Evolutionary conservation across 345 rosid genomes (phyloP).

Genomic region (Linum lewisii): DNA sequence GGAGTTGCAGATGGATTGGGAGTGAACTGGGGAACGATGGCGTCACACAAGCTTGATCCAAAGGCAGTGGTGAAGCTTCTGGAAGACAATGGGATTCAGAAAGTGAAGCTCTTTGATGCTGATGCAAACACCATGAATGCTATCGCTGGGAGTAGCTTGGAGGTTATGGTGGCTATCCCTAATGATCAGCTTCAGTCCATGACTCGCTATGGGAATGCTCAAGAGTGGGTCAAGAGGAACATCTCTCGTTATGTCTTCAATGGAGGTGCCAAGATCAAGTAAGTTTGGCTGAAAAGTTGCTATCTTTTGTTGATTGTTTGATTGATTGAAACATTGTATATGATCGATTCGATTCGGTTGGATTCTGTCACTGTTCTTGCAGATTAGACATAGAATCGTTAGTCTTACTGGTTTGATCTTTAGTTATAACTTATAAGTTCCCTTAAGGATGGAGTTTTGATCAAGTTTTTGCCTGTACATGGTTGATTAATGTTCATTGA

Average conservation of each 20-base stretch:
- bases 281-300: background rate
- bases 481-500: no score
- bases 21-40: conserved; percentile 40
- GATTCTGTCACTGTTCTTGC: no score
- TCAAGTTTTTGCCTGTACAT: no score
- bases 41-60: conserved; percentile 28
- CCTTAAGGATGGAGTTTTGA: no score
- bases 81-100: conserved; percentile 30
- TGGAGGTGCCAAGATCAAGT: conserved; percentile 25
- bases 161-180: conserved; percentile 37
- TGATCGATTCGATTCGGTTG: no score
- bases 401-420: no score
- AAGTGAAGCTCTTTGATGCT: conserved; percentile 35
- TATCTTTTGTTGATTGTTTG: background rate
- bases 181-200: conserved; percentile 17
- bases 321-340: no score
- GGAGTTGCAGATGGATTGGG: conserved; percentile 10
- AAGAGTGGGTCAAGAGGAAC: conserved; percentile 20
- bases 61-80: conserved; percentile 29
- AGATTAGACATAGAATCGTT: no score
- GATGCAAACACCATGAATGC: conserved; percentile 23
- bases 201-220: conserved; percentile 12
- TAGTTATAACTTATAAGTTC: no score
- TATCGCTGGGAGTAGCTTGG: conserved; percentile 32
- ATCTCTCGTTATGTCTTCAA: conserved; percentile 15